These are phyloP conservation scores for Viscum album DNA, from an alignment of 177 flowering plant species.

Conservation along the genomic window DNA sequence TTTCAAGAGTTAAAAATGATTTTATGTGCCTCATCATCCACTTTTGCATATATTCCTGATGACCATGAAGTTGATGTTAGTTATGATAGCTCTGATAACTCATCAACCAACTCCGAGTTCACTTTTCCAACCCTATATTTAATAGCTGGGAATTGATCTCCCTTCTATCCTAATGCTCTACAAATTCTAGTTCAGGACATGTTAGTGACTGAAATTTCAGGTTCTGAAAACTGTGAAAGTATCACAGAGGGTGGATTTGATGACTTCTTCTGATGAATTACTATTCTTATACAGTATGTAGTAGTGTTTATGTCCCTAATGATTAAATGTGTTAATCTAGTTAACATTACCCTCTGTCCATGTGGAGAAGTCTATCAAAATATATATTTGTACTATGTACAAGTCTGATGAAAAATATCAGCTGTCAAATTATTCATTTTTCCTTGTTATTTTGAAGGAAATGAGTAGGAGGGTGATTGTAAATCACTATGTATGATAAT, in stretches of 20 bases:
- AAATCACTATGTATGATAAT: no score
- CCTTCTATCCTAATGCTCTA: conserved; percentile 25
- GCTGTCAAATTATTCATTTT: no score
- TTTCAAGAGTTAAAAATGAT: conserved; percentile 56
- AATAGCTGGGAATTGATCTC: conserved; percentile 19
- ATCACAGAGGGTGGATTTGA: conserved; percentile 45
- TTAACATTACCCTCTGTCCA: no score
- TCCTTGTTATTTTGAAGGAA: no score
- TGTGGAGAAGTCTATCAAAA: no score
- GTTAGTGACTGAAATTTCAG: conserved; percentile 30
- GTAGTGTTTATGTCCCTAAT: no score
- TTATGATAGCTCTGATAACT: conserved; percentile 33
- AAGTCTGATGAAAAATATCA: no score
- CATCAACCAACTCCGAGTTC: conserved; percentile 46
- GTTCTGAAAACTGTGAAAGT: conserved; percentile 31
- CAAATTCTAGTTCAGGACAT: conserved; percentile 42
- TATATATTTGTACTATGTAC: no score
- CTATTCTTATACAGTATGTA: no score
- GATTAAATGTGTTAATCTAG: no score
- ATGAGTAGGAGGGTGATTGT: no score
- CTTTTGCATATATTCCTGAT: conserved; percentile 22
- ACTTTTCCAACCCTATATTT: conserved; percentile 36
- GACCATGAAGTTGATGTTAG: conserved; percentile 25
- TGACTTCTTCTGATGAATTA: conserved; percentile 44
- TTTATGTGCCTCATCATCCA: conserved; percentile 32